Conservation (phyloP, 2,329 filamentous ascomycete species). For the Triangularia setosa region DNA sequence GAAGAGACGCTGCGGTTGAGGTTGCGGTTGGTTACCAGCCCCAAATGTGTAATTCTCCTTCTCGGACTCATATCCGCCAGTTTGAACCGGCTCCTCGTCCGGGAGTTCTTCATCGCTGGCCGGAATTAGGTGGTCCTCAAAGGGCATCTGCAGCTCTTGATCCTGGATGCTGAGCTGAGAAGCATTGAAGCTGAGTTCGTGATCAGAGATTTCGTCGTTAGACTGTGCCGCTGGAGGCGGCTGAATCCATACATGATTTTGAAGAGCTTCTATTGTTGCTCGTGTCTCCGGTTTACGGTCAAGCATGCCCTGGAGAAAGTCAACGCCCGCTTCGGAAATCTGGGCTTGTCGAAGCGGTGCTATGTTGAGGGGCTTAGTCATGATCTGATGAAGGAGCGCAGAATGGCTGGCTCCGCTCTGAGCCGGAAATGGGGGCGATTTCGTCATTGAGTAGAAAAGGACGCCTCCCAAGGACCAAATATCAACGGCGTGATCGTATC, state of each 20-base stretch:
- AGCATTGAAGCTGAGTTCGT: conserved; percentile 54
- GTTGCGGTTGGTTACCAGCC: conserved; percentile 32
- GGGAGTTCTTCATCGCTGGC: conserved; percentile 31
- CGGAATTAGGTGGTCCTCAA: conserved; percentile 30
- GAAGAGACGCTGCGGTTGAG: conserved; percentile 43
- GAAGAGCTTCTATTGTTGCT: conserved; percentile 67
- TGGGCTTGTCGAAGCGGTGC: conserved; percentile 54
- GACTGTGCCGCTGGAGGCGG: conserved; percentile 36
- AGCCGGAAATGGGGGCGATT: conserved; percentile 75
- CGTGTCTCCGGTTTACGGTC: conserved; percentile 74
- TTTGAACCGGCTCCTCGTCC: conserved; percentile 17
- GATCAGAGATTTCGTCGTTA: conserved; percentile 60
- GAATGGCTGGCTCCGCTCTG: conserved; percentile 71
- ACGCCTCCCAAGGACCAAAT: conserved; percentile 96
- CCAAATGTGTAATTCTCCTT: conserved; percentile 74
- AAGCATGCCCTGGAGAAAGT: conserved; percentile 76
- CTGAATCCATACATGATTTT: conserved; percentile 70
- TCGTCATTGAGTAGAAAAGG: conserved; percentile 79
- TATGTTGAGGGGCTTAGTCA: conserved; percentile 69
- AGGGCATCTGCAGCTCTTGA: conserved; percentile 15
- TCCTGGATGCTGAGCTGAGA: conserved; percentile 63
- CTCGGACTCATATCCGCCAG: conserved; percentile 62
- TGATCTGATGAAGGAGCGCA: conserved; percentile 80
- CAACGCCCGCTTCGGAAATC: conserved; percentile 64
- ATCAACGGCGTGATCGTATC: conserved; percentile 89